Evolutionary conservation across 306 rosid species (phyloP).

Genomic region (Mimosa pudica): DNA sequence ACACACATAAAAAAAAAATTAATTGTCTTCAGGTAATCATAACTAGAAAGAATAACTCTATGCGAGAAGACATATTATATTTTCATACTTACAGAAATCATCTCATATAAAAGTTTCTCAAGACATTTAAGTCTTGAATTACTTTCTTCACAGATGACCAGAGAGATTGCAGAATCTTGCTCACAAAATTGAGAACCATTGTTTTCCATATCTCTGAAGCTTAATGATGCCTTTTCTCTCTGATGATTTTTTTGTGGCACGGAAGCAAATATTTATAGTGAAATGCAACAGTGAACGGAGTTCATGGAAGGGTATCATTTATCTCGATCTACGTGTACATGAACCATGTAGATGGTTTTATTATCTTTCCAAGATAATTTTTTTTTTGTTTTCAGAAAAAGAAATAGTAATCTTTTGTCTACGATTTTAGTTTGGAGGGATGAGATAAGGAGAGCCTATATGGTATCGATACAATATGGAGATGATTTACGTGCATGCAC

Average conservation of each 20-base stretch:
- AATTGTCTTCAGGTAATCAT: neutral
- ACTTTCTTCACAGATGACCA: neutral
- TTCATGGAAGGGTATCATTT: neutral
- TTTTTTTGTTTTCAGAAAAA: neutral
- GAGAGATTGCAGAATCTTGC: neutral
- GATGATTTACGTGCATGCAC: neutral
- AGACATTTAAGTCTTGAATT: neutral
- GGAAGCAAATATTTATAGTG: neutral
- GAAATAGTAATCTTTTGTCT: neutral
- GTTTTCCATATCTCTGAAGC: neutral
- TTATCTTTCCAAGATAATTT: neutral
- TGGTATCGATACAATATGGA: neutral
- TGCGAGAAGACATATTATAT: neutral
- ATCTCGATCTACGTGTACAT: neutral
- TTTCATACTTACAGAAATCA: neutral
- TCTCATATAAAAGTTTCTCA: neutral
- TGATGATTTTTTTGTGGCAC: neutral
- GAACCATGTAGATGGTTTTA: neutral
- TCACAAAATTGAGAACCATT: neutral
- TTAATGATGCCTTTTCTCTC: neutral
- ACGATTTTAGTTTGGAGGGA: neutral
- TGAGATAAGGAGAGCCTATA: neutral
- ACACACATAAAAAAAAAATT: neutral
- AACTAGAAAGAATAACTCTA: neutral
- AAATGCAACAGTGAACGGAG: neutral